Conservation (phyloP, 208 protist genomes). For the Acanthamoeba royreba region DNA sequence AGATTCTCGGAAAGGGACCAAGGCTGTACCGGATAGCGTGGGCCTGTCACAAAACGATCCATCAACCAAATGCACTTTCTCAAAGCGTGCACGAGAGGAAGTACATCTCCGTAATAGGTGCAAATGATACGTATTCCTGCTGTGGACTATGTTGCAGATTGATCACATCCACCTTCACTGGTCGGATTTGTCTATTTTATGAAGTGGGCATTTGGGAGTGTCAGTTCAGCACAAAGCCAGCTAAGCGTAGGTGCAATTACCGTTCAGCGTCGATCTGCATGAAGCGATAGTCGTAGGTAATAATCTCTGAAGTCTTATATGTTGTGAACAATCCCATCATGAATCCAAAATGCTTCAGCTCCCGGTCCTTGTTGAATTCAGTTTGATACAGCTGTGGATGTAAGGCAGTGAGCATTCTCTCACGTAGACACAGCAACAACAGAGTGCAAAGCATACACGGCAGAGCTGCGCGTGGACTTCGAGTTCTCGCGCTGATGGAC, state of each 20-base stretch:
- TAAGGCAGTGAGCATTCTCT: not conserved
- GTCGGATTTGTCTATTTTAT: not conserved
- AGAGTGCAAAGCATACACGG: not conserved
- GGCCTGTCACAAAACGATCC: not conserved
- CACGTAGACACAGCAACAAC: no score
- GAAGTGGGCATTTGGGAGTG: no score
- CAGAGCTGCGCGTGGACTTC: not conserved
- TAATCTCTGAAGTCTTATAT: not conserved
- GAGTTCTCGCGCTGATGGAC: not conserved
- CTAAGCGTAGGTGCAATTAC: not conserved
- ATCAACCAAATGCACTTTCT: not conserved
- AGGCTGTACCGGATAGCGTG: not conserved
- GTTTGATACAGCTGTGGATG: not conserved
- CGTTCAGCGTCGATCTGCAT: not conserved
- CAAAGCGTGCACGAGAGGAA: no score
- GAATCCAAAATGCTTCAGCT: constrained; percentile 3
- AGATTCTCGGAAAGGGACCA: not conserved
- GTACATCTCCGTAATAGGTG: not conserved
- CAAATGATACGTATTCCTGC: not conserved
- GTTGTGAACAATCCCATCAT: not conserved
- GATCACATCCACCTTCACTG: not conserved
- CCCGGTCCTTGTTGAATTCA: not conserved
- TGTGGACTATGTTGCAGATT: not conserved
- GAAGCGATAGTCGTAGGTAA: constrained; percentile 5
- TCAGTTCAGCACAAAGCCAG: no score